Percentiles rank a stretch among this genome's conserved stretches.
Conservation (phyloP, 2,329 filamentous ascomycete species). For the Paecilomyces fulvus region DNA sequence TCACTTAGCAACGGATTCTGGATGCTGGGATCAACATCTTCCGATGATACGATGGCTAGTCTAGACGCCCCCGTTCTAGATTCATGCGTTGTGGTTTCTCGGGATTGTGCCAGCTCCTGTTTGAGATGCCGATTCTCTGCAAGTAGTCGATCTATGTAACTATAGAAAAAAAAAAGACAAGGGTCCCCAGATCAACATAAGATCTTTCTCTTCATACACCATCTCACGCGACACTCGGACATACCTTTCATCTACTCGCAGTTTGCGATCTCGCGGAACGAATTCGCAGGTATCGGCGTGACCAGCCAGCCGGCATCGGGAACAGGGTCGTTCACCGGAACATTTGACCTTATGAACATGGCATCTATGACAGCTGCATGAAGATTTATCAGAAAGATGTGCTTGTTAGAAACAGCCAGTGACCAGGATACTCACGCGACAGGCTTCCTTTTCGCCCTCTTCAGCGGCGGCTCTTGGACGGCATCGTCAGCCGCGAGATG, state of each 20-base stretch:
- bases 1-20: conserved; percentile 28
- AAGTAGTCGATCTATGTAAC: conserved; percentile 27
- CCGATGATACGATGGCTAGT: conserved; percentile 10
- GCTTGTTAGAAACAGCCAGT: background rate
- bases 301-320: conserved; percentile 31
- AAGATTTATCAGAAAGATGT: background rate
- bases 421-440: background rate
- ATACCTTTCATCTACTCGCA: conserved; percentile 32
- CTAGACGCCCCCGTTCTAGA: conserved; percentile 7
- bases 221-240: conserved; percentile 1
- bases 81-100: conserved; percentile 16
- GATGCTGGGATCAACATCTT: conserved; percentile 20
- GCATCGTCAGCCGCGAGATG: background rate
- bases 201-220: background rate
- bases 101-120: conserved; percentile 17
- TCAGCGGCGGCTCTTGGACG: background rate
- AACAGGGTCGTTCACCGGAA: conserved; percentile 37
- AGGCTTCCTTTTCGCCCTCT: background rate
- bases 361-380: conserved; percentile 32
- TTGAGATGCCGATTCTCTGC: conserved; percentile 24
- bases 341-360: conserved; percentile 42
- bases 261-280: conserved; percentile 33
- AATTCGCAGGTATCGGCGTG: conserved; percentile 33
- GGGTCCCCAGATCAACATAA: background rate
- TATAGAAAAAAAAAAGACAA: conserved; percentile 4